Evolutionary conservation across 2,329 filamentous ascomycete genomes (phyloP), one percentile per base, ranked within the genome.

Genomic region (Hymenoscyphus repandus): DNA sequence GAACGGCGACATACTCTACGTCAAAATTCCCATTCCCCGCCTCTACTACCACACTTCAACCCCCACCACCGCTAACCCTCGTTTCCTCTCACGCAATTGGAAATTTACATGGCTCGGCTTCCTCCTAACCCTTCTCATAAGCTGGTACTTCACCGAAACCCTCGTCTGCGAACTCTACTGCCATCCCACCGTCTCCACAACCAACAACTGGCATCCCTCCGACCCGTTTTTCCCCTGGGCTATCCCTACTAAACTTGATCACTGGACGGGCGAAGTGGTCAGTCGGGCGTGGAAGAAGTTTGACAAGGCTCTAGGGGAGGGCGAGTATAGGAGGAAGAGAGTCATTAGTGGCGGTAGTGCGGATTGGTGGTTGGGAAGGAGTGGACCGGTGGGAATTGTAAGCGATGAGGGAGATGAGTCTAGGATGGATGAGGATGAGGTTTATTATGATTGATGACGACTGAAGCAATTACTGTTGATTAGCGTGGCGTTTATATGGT

Each of bases 161-260:
- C 62, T 68, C 22, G 77, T 78, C 68, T 84, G 78, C 63, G 68
- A 63, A 36, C 55, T 68, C 6, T 84, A 76, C 66, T 82, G 78
- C 60, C 74, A 75, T 13, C 77, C 79, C 1, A 62, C 68, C n/a
- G 70, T 70, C 31, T 82, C 80, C 56, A 71, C 11, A 43, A 46
- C 64, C 52, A 42, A 68, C 61, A 69, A 74, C 33, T 83, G 78
- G 78, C 76, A 74, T 27, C 71, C 73, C 10, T 72, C 78, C 41
- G 80, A 83, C 62, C 81, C 81, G 0, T 74, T 74, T 22, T 84
- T 80, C 64, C 80, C 80, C n/a, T 72, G 70, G 36, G 77, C 79
- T 1, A 70, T 84, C 41, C 80, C 81, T 2, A 74, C 81, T 50
- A 84, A 83, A 68, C 60, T 84, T 11, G 80, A 85, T 61, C 74